phyloP scores from a whole-genome alignment of 257 asterid species.

The Solanum virginianum region DNA sequence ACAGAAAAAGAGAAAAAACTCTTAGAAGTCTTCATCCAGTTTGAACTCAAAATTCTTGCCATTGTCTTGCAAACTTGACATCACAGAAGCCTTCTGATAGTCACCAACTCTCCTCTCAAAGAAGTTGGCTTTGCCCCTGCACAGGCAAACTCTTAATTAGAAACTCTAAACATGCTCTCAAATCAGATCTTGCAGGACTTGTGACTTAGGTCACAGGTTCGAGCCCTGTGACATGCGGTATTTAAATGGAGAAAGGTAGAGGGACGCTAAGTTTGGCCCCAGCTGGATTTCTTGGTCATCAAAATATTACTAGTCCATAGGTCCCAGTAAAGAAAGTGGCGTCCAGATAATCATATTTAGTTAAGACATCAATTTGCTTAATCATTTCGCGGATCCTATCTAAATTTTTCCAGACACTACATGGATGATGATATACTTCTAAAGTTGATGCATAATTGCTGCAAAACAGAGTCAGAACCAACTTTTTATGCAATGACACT shows the following conservation, averaged over 20 bases:
- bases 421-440: background rate
- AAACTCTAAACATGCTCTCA: background rate
- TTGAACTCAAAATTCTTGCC: slow-evolving; percentile 46
- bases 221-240: background rate
- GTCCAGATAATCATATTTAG: background rate
- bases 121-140: slow-evolving; percentile 73
- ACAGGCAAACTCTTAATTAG: background rate
- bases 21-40: slow-evolving; percentile 61
- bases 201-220: background rate
- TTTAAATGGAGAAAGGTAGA: background rate
- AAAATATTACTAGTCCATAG: background rate
- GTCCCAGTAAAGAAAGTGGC: background rate
- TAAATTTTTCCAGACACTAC: background rate
- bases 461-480: background rate
- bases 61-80: slow-evolving; percentile 50
- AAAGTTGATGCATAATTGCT: background rate
- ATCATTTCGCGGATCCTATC: background rate
- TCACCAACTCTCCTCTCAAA: slow-evolving; percentile 72
- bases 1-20: background rate
- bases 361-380: background rate
- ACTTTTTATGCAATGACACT: slow-evolving; percentile 10
- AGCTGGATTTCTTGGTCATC: background rate
- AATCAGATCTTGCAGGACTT: background rate
- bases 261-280: background rate
- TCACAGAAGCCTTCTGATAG: slow-evolving; percentile 72